phyloP scores from a whole-genome alignment of 805 yeast species.

The Ogataea angusta region DNA sequence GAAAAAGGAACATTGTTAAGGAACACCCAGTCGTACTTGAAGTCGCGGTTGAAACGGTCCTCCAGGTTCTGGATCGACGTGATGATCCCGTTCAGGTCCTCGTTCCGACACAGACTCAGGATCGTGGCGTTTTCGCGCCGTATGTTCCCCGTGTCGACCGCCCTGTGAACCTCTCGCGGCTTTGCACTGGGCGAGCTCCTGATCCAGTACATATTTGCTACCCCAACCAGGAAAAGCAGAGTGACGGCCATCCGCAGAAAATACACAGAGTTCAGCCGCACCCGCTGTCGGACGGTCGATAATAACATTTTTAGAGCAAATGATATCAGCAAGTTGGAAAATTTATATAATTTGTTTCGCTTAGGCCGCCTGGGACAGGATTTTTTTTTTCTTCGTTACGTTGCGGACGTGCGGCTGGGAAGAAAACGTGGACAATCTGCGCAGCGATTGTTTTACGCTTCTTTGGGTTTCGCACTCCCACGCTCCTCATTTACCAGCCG shows the following conservation, averaged over 20 bases:
- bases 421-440: background rate
- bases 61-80: slow-evolving; percentile 68
- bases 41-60: slow-evolving; percentile 73
- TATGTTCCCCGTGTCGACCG: background rate
- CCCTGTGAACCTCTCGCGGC: background rate
- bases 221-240: background rate
- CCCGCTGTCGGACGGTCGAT: slow-evolving; percentile 2
- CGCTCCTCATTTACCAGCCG: slow-evolving; percentile 31
- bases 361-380: background rate
- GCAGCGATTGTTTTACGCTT: background rate
- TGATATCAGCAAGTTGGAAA: background rate
- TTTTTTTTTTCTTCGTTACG: background rate
- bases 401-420: background rate
- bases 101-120: slow-evolving; percentile 66
- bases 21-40: slow-evolving; percentile 89
- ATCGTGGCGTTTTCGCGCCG: slow-evolving; percentile 47
- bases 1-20: slow-evolving; percentile 76
- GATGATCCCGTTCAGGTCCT: slow-evolving; percentile 55
- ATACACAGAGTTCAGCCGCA: background rate
- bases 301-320: background rate
- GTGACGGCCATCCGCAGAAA: background rate
- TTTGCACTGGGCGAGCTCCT: background rate
- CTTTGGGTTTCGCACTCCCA: background rate
- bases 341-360: background rate
- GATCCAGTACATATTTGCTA: background rate